A percentile compares a stretch with the other conserved stretches of the same genome.
Conservation (phyloP, 169 alveolate species). For the Sarcocystis neurona region DNA sequence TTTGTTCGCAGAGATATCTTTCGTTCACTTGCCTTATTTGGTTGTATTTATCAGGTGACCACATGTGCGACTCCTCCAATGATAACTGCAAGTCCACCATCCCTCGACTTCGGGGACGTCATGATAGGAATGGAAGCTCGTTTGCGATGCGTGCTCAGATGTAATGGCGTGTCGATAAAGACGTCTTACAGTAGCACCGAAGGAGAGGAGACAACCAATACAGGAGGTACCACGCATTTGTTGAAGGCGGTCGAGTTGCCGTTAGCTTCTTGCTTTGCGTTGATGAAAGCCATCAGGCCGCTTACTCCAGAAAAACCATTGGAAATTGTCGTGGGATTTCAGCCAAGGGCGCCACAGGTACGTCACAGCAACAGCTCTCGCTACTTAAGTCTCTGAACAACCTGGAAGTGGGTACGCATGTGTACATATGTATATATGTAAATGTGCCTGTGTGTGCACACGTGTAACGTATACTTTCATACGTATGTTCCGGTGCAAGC, state of each 20-base stretch:
- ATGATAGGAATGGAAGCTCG: slow-evolving; percentile 33
- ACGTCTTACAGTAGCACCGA: background rate
- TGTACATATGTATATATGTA: background rate
- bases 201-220: slow-evolving; percentile 12
- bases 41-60: slow-evolving; percentile 27
- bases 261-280: slow-evolving; percentile 49
- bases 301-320: slow-evolving; percentile 48
- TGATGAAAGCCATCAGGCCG: slow-evolving; percentile 51
- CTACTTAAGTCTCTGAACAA: background rate
- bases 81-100: slow-evolving; percentile 32
- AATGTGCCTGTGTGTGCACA: background rate
- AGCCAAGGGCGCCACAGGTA: slow-evolving; percentile 59
- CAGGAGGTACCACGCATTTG: slow-evolving; percentile 28
- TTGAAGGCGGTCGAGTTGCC: slow-evolving; percentile 33
- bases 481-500: no score
- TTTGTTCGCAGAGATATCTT: background rate
- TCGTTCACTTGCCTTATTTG: background rate
- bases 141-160: background rate
- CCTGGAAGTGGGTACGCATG: background rate
- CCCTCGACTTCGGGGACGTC: slow-evolving; percentile 59
- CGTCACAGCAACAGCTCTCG: background rate
- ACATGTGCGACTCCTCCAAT: slow-evolving; percentile 62
- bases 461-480: background rate
- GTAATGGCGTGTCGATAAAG: no score
- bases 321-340: slow-evolving; percentile 45